These are phyloP conservation scores for Geoglossum glabrum DNA, from an alignment of 495 filamentous ascomycete genomes.

Conservation along the genomic window DNA sequence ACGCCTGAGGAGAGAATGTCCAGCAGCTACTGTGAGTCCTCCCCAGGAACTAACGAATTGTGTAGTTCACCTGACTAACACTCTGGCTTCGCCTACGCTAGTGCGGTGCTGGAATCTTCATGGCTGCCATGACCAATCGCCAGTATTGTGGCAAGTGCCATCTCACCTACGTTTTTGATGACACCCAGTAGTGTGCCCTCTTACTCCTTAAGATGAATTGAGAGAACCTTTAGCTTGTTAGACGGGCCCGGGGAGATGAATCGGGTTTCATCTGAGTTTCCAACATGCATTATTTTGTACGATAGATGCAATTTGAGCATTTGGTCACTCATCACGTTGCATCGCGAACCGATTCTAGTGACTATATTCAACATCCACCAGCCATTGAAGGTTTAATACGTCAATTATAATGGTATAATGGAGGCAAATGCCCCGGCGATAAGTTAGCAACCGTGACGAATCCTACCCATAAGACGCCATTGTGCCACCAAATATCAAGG, in stretches of 20 bases:
- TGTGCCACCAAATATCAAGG: too few species aligned
- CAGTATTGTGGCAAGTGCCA: constrained; percentile 99
- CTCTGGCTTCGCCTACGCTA: constrained; percentile 19
- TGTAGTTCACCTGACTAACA: constrained; percentile 51
- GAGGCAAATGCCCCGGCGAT: not conserved
- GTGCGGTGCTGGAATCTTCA: constrained; percentile 99
- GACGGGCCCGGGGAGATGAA: constrained; percentile 10
- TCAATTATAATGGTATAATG: not conserved
- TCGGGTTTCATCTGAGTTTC: constrained; percentile 5
- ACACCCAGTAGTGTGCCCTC: constrained; percentile 31
- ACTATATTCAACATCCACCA: too few species aligned
- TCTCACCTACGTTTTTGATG: constrained; percentile 99
- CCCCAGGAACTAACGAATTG: constrained; percentile 83
- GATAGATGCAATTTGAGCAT: not conserved
- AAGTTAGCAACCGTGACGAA: not conserved
- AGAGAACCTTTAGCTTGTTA: not conserved
- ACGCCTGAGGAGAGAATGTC: constrained; percentile 95
- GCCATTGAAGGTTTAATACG: too few species aligned
- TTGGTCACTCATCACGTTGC: not conserved
- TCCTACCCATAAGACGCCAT: not conserved
- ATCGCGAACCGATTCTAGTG: too few species aligned
- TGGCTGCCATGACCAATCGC: constrained; percentile 98
- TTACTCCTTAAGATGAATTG: not conserved
- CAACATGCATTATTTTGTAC: not conserved
- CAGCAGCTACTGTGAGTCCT: constrained; percentile 63